Percentiles rank a stretch among this genome's conserved stretches.
phyloP scores from a whole-genome alignment of 441 rosid species.

The Euphorbia celastroides region DNA sequence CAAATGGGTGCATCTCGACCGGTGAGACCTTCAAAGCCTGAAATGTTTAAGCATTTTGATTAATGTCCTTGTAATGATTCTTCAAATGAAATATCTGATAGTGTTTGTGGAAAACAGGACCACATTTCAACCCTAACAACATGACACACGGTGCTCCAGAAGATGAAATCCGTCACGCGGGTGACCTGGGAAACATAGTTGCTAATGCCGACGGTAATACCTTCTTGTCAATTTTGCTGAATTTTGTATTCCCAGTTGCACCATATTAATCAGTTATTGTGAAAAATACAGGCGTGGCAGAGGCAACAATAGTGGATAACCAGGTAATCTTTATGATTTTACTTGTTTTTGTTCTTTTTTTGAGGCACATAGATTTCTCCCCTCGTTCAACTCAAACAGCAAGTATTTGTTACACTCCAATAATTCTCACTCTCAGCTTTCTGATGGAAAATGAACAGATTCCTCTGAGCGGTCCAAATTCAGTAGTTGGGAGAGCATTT shows the following conservation, averaged over 20 bases:
- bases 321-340: conserved; percentile 42
- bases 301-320: conserved; percentile 70
- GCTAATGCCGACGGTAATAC: conserved; percentile 72
- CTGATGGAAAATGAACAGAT: conserved; percentile 35
- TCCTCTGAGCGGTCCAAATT: conserved; percentile 69
- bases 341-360: not conserved
- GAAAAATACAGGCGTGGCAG: conserved; percentile 70
- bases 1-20: conserved; percentile 94
- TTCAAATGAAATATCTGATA: not conserved
- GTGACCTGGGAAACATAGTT: conserved; percentile 81
- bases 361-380: not conserved
- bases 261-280: not conserved
- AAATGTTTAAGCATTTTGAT: not conserved
- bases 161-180: conserved; percentile 86
- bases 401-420: conserved; percentile 4
- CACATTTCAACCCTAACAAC: conserved; percentile 85
- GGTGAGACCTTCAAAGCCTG: conserved; percentile 34
- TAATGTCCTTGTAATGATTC: not conserved
- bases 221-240: conserved; percentile 5
- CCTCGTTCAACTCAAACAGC: too few species aligned
- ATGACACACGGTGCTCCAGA: conserved; percentile 88
- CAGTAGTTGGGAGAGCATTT: conserved; percentile 87
- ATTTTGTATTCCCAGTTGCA: not conserved
- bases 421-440: conserved; percentile 17
- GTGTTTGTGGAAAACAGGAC: conserved; percentile 39